Evolutionary conservation across 495 filamentous ascomycete species (phyloP).

Genomic region (Penicillium waksmanii): DNA sequence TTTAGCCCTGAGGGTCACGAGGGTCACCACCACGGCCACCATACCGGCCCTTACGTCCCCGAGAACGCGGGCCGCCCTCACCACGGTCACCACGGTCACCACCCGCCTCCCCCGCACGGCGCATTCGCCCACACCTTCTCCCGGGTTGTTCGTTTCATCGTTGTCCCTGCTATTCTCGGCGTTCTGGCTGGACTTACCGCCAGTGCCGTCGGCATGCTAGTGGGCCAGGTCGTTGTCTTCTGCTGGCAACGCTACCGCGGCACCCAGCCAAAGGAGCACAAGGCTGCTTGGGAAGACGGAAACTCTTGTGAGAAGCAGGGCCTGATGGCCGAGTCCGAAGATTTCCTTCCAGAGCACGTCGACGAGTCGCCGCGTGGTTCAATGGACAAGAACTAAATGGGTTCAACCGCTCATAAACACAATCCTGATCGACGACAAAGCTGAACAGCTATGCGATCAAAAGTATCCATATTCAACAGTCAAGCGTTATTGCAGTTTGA

Average conservation of each 20-base stretch:
- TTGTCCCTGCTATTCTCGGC: conserved; percentile 51
- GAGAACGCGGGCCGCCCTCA: conserved; percentile 31
- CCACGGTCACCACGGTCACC: conserved; percentile 32
- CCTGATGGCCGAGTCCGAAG: conserved; percentile 41
- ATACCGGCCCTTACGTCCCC: conserved; percentile 16
- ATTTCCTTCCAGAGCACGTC: conserved; percentile 37
- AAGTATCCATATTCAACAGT: not conserved
- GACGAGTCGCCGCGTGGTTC: conserved; percentile 36
- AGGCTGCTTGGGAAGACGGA: conserved; percentile 40
- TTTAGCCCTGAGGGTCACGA: conserved; percentile 20
- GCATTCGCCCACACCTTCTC: conserved; percentile 48
- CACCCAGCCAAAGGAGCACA: conserved; percentile 31
- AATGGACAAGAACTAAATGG: conserved; percentile 36
- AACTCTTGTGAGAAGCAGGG: conserved; percentile 45
- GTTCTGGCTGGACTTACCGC: conserved; percentile 54
- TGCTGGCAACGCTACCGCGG: conserved; percentile 53
- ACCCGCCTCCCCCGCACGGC: conserved; percentile 31
- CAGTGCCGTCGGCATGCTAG: conserved; percentile 57
- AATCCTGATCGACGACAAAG: not conserved
- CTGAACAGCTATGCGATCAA: not conserved
- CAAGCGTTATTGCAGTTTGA: not conserved
- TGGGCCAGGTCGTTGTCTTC: conserved; percentile 54
- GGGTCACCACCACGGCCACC: conserved; percentile 12
- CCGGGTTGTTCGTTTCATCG: conserved; percentile 52
- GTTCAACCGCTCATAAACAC: not conserved